Base-by-base conservation (phyloP, 2,329 filamentous ascomycete species). In the Botrytis cinerea region DNA sequence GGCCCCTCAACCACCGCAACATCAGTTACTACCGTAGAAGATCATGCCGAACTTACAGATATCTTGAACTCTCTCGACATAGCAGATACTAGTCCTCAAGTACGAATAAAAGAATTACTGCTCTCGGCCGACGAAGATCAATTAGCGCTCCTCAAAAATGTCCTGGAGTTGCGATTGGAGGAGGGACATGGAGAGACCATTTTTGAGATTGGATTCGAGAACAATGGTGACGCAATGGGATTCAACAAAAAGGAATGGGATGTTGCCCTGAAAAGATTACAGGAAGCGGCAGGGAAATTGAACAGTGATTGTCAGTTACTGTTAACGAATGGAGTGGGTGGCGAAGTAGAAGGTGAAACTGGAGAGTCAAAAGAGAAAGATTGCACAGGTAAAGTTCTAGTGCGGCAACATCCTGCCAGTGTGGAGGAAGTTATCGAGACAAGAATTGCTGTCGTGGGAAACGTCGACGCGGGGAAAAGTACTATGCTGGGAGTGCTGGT, bases 401-500 rank as follows among this genome's bases (percentile, higher is more conserved):
- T 98, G 74, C 90, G 96, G 57, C 90, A 92, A 80, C 85, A 88
- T 35, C 94, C 95, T 4, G 84, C 87, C 32, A 91, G 87, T 20
- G 88, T 93, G 8, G 94, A 98, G 81, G 90, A 97, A 73, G 93
- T 97, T 40, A 97, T 98, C 75, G 96, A 99, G 86, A 97, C 95
- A 16, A 86, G 96, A 78, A 97, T 99, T 83, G 96, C 95, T 0
- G 96, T 99, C 0, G 96, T 99, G 12, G 96, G 96, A 67, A 99
- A 99, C 84, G 93, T 99, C 72, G 96, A 99, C 82, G 96, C 96
- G 16, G 96, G 96, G 0, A 99, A 99, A 84, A 97, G 93, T 81
- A 98, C 96, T 43, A 92, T 98, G 89, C 86, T 99, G 3, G 96
- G 96, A 61, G 96, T 99, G 1, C 86, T 99, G 9, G 96, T 98